A percentile compares a stretch with the other conserved stretches of the same genome.
Conservation (phyloP, 371 early-diverging fungal species). For the Circinella minor region DNA sequence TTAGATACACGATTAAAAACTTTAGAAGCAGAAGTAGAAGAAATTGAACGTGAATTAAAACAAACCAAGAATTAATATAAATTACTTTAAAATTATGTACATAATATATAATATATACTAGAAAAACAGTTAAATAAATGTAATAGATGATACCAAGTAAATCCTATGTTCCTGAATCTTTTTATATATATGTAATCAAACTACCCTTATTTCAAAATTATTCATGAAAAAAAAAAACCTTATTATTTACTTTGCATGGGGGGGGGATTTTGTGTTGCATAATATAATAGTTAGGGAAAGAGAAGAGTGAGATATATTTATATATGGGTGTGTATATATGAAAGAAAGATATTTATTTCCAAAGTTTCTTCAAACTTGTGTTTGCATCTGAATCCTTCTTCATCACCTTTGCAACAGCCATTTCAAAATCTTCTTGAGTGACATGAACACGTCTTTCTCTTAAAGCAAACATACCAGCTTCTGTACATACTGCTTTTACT, state of each 20-base stretch:
- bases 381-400: slow-evolving; percentile 98
- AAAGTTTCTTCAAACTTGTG: slow-evolving; percentile 95
- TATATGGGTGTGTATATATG: not conserved
- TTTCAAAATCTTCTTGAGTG: slow-evolving; percentile 99
- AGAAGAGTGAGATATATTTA: too few relatives aligned
- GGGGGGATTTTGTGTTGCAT: not conserved
- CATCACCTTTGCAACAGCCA: slow-evolving; percentile 99
- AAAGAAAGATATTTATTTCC: slow-evolving; percentile 70
- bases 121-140: too few relatives aligned
- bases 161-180: too few relatives aligned
- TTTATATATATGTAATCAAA: too few relatives aligned
- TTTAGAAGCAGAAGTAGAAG: slow-evolving; percentile 45
- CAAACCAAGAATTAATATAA: not conserved
- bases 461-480: slow-evolving; percentile 99
- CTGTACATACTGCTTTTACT: slow-evolving; percentile 96
- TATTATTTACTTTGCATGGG: not conserved
- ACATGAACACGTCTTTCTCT: slow-evolving; percentile 99
- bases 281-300: too few relatives aligned
- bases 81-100: not conserved
- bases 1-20: slow-evolving; percentile 46
- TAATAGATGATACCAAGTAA: too few relatives aligned
- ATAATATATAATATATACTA: not conserved
- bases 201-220: too few relatives aligned
- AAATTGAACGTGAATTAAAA: slow-evolving; percentile 37
- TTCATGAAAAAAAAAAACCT: slow-evolving; percentile 4